phyloP scores from a whole-genome alignment of 75 land plant genomes.

The Sequoiadendron giganteum region DNA sequence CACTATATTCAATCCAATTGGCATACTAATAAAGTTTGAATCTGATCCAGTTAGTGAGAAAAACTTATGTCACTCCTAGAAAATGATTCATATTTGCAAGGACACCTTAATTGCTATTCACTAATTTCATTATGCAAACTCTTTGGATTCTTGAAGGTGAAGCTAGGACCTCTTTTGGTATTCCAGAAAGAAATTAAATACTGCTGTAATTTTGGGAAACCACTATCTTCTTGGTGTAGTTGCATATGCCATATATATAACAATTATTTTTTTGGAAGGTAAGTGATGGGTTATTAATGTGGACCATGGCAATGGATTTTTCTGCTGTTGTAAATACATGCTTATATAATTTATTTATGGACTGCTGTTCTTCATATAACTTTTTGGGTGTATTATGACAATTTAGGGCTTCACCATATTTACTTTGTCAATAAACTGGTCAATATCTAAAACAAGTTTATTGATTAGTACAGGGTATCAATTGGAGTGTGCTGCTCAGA shows the following conservation, averaged over 20 bases:
- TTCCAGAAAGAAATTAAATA: neutral
- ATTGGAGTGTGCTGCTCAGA: neutral
- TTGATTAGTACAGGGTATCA: conserved; percentile 4
- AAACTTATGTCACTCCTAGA: neutral
- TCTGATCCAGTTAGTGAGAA: neutral
- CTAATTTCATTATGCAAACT: neutral
- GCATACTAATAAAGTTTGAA: neutral
- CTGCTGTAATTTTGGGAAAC: neutral
- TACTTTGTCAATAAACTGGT: neutral
- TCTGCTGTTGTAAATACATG: neutral
- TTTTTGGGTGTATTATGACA: neutral
- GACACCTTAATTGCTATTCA: neutral
- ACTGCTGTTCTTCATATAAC: neutral
- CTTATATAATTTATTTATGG: neutral
- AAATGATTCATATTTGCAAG: neutral
- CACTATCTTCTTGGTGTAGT: neutral
- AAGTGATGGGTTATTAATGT: neutral
- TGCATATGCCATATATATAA: neutral
- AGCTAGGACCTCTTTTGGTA: neutral
- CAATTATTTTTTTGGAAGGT: neutral
- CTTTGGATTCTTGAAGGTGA: neutral
- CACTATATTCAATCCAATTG: neutral
- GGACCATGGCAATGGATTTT: neutral
- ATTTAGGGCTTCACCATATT: neutral
- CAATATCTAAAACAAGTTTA: neutral